Evolutionary conservation across 345 rosid genomes (phyloP), one percentile per base, ranked within the genome.

Genomic region (Citrus mangshanensis): DNA sequence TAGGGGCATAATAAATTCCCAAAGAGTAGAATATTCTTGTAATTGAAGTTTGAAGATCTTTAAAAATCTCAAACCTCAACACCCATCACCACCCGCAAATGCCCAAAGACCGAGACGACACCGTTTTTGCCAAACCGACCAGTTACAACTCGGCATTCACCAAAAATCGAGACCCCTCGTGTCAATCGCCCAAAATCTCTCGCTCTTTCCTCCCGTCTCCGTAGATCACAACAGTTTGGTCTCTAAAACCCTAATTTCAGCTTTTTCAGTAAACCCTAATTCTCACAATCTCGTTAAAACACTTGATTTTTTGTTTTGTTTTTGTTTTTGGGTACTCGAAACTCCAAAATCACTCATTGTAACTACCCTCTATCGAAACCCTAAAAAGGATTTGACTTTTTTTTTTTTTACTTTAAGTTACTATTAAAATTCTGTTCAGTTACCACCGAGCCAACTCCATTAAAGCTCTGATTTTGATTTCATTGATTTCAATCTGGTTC

Each of bases 161-260:
- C 84, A 4, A 42, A 37, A 76, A 61, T 69, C 56, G 2, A 7
- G 2, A 22, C 35, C 71, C 71, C 68, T 74, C 84, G 38, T 42
- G 69, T 75, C 40, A 38, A 51, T 79, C 78, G 68, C 83, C 80
- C 59, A 12, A 68, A 70, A 32, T 74, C 86, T 56, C 84, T 73
- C 55, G 60, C 56, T 63, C 72, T 59, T 22, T 63, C 7, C 77
- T 19, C 4, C 42, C 69, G 24, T 19, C 66, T 58, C 64, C 70
- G 68, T 27, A 77, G 76, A 74, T 81, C 80, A 51, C 72, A 54
- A 21, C 46, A 77, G 63, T 71, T 60, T 42, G 24, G 9, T 7
- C 27, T 51, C 24, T 72, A 37, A 68, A 81, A 69, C 77, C 82
- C 82, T 46, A 34, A 30, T 55, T 35, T 69, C 70, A 40, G 68